Evolutionary conservation across 1,284 basidiomycete genomes (phyloP).

Genomic region (Apiotrichum porosum): DNA sequence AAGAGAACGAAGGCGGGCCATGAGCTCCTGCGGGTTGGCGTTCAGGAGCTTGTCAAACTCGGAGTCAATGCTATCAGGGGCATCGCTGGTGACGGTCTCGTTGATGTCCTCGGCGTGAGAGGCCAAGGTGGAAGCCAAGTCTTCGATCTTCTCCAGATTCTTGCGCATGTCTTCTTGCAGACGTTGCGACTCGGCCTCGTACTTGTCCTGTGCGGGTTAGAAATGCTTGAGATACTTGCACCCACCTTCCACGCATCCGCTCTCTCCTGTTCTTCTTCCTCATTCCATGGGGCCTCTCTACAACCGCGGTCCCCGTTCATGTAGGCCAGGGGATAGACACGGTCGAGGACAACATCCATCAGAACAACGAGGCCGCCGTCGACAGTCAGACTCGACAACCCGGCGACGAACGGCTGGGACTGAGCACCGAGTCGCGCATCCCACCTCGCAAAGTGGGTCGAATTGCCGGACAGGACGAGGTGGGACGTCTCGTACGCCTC

Average conservation of each 20-base stretch:
- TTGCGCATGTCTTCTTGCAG: slow-evolving; percentile 32
- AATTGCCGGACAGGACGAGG: slow-evolving; percentile 74
- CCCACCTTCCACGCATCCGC: slow-evolving; percentile 68
- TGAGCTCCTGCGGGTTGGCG: slow-evolving; percentile 40
- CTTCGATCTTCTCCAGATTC: slow-evolving; percentile 29
- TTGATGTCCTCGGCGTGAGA: slow-evolving; percentile 22
- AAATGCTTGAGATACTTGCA: not conserved
- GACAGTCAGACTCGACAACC: slow-evolving; percentile 56
- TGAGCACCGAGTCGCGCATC: slow-evolving; percentile 78
- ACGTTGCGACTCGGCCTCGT: slow-evolving; percentile 31
- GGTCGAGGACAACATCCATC: slow-evolving; percentile 70
- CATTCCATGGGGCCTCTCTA: slow-evolving; percentile 60
- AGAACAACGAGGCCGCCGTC: not conserved
- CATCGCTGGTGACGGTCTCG: not conserved
- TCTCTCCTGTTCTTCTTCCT: slow-evolving; percentile 62
- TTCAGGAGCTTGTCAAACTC: slow-evolving; percentile 39
- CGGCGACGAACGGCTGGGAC: slow-evolving; percentile 58
- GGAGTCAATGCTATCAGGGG: slow-evolving; percentile 20
- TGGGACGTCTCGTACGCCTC: slow-evolving; percentile 66
- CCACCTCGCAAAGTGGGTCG: slow-evolving; percentile 79
- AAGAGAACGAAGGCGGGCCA: slow-evolving; percentile 49
- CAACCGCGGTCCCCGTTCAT: slow-evolving; percentile 55
- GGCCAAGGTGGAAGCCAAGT: slow-evolving; percentile 21
- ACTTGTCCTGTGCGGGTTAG: slow-evolving; percentile 27
- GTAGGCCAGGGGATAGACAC: slow-evolving; percentile 52